Percentiles rank a stretch among this genome's conserved stretches.
These are phyloP conservation scores for Fusarium graminum DNA, from an alignment of 2,329 filamentous ascomycete species.

Conservation along the genomic window DNA sequence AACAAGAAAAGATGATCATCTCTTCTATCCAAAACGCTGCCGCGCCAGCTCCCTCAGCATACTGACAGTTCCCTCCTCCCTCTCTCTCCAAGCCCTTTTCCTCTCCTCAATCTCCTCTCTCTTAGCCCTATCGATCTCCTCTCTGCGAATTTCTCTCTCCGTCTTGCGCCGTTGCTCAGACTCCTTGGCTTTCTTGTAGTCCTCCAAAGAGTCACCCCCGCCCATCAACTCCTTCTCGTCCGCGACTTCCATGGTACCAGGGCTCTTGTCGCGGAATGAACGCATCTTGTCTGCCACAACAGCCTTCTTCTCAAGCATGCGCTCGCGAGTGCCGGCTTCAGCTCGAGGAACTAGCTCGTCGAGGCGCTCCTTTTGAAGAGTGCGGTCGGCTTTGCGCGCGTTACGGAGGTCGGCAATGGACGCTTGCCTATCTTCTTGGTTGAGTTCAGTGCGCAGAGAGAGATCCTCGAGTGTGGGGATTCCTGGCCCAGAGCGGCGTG, in stretches of 20 bases:
- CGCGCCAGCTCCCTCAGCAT: slow-evolving; percentile 84
- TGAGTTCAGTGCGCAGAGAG: slow-evolving; percentile 66
- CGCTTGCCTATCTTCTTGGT: slow-evolving; percentile 63
- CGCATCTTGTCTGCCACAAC: slow-evolving; percentile 79
- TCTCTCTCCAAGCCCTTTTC: slow-evolving; percentile 74
- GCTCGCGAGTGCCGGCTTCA: slow-evolving; percentile 84
- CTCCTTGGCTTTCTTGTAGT: slow-evolving; percentile 76
- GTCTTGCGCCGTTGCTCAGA: slow-evolving; percentile 80
- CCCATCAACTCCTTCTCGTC: slow-evolving; percentile 84
- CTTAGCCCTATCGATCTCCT: slow-evolving; percentile 82
- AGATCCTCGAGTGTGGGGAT: slow-evolving; percentile 83
- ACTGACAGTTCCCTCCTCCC: slow-evolving; percentile 87
- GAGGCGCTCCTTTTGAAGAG: slow-evolving; percentile 75
- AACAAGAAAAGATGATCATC: not conserved
- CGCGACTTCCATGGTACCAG: slow-evolving; percentile 64
- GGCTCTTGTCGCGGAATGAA: slow-evolving; percentile 77
- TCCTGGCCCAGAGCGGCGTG: slow-evolving; percentile 62
- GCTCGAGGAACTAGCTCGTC: slow-evolving; percentile 88
- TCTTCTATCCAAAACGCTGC: slow-evolving; percentile 76
- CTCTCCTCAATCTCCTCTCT: slow-evolving; percentile 85
- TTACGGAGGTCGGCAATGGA: slow-evolving; percentile 69
- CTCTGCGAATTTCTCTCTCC: slow-evolving; percentile 83
- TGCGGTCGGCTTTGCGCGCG: slow-evolving; percentile 74
- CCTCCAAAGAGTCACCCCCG: slow-evolving; percentile 72
- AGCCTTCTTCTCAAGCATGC: slow-evolving; percentile 86